Conservation (phyloP, 2,329 filamentous ascomycete species). For the Diplodia seriata region DNA sequence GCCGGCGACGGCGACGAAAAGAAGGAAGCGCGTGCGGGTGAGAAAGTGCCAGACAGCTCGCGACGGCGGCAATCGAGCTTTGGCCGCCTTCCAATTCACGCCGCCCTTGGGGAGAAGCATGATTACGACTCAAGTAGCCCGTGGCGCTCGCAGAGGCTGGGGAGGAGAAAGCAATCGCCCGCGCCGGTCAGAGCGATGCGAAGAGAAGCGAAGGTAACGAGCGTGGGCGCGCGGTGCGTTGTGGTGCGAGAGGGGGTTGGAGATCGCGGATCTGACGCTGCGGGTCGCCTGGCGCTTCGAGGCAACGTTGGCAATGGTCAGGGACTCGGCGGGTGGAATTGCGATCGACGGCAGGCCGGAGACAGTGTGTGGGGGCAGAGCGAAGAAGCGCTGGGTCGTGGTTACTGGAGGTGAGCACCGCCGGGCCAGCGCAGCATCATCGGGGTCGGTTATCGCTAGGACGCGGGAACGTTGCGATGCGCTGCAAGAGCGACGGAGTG, state of each 20-base stretch:
- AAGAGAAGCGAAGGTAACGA: conserved; percentile 31
- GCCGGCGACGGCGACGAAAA: conserved; percentile 73
- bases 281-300: conserved; percentile 3
- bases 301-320: conserved; percentile 26
- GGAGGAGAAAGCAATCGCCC: conserved; percentile 34
- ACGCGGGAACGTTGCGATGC: conserved; percentile 8
- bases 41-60: conserved; percentile 69
- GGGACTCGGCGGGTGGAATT: conserved; percentile 20
- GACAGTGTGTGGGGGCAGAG: background rate
- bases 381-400: conserved; percentile 14
- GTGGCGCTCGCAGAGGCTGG: conserved; percentile 28
- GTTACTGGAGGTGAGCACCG: conserved; percentile 17
- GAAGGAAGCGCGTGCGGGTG: conserved; percentile 78
- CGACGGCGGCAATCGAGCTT: conserved; percentile 76
- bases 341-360: conserved; percentile 19
- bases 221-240: conserved; percentile 30
- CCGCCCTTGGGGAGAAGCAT: conserved; percentile 94
- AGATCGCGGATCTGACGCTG: conserved; percentile 23
- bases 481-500: conserved; percentile 19
- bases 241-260: conserved; percentile 20
- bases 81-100: conserved; percentile 90
- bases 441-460: conserved; percentile 13
- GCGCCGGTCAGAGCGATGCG: conserved; percentile 35
- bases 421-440: conserved; percentile 28
- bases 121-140: conserved; percentile 31